Percentiles rank a stretch among this genome's conserved stretches.
Conservation (phyloP, 73 alveolate genomes). For the Symbiodinium natans region DNA sequence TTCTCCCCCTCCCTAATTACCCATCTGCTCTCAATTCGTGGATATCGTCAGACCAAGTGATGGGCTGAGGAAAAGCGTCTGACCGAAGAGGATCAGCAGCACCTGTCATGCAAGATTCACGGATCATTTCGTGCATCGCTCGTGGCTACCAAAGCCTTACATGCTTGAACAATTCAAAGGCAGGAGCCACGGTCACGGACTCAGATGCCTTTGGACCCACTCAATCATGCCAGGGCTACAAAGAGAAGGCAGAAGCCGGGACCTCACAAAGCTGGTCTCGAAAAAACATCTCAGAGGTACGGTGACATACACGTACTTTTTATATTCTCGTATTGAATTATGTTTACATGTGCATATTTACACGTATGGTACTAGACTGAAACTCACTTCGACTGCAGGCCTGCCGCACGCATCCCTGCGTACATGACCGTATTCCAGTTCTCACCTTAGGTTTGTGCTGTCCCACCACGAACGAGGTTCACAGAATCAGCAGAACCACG, state of each 20-base stretch:
- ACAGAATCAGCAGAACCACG: not conserved
- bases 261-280: slow-evolving; percentile 35
- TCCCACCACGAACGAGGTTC: not conserved
- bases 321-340: too few species aligned
- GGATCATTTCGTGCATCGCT: too few species aligned
- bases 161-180: too few species aligned
- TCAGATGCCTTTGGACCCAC: too few species aligned
- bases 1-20: too few species aligned
- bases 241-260: slow-evolving; percentile 88
- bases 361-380: too few species aligned
- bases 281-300: too few species aligned
- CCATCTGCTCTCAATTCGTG: too few species aligned
- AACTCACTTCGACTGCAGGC: too few species aligned
- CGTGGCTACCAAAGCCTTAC: not conserved
- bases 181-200: too few species aligned
- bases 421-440: slow-evolving; percentile 94
- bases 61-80: slow-evolving; percentile 74
- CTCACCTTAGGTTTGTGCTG: slow-evolving; percentile 60
- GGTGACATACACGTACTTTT: too few species aligned
- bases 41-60: not conserved
- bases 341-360: too few species aligned
- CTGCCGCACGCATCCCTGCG: slow-evolving; percentile 87
- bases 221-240: slow-evolving; percentile 16
- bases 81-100: slow-evolving; percentile 80
- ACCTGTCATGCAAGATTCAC: slow-evolving; percentile 1